phyloP scores from a whole-genome alignment of 2,329 filamentous ascomycete genomes.

The Aspergillus melleus region DNA sequence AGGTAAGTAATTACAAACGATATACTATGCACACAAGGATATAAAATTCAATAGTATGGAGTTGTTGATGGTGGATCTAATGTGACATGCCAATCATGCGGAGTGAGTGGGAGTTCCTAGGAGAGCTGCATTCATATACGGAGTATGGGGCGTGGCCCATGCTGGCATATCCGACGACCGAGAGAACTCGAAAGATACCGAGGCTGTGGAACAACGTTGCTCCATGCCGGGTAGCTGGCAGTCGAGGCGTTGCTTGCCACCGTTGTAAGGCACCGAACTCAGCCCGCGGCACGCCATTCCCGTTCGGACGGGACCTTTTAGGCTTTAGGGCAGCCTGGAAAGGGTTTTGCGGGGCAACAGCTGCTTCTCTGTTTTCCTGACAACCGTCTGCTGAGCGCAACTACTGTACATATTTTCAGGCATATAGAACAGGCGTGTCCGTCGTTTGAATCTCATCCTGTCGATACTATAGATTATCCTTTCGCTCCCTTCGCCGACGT shows the following conservation, averaged over 20 bases:
- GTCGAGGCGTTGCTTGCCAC: neutral
- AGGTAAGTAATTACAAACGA: neutral
- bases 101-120: too few species aligned
- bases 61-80: neutral
- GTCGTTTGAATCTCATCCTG: neutral
- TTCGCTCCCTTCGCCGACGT: neutral
- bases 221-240: neutral
- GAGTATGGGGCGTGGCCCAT: neutral
- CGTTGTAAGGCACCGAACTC: neutral
- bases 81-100: neutral
- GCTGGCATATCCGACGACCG: conserved; percentile 3
- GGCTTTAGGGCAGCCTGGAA: conserved; percentile 26
- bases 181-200: conserved; percentile 4
- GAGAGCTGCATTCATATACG: neutral
- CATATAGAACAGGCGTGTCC: neutral
- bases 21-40: neutral
- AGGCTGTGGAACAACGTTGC: conserved; percentile 5
- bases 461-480: neutral
- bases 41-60: neutral
- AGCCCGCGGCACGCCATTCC: conserved; percentile 15
- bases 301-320: conserved; percentile 9
- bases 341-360: conserved; percentile 33
- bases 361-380: neutral
- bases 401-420: neutral
- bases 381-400: neutral